Evolutionary conservation across 2,329 filamentous ascomycete species (phyloP), one percentile per base, ranked within the genome.

Genomic region (Aspergillus udagawae): DNA sequence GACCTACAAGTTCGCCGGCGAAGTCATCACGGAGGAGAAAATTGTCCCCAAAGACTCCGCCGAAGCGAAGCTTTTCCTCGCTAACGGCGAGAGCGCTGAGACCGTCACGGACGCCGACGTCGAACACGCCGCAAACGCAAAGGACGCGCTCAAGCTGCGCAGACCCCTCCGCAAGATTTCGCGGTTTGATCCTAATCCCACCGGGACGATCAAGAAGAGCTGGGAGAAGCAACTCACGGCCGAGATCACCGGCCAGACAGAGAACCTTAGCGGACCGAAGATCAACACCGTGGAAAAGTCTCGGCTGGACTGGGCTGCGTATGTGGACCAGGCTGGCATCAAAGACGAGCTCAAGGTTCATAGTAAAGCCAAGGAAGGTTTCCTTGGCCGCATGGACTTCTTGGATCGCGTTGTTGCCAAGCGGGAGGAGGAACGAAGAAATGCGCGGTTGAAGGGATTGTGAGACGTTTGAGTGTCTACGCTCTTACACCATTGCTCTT

Each of bases 231-330:
- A 74, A 41, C 54, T 74, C 57, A 53, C 62, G 23, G 54, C 65
- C 0, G 66, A 63, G 50, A 55, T 55, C 27, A 54, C 58, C 6
- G 64, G 64, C 7, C 63, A 65, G 41, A 68, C 67, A 58, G 63
- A 69, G 57, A 66, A 67, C 29, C 60, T 76, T 67, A 64, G 80
- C 73, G 74, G 81, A 65, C 81, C 82, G 57, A 87, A 86, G 66
- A 80, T 88, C 73, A 87, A 86, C 62, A 86, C 85, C 0, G 83
- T 88, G 51, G 84, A 86, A 71, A 88, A 87, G 71, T 86, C 82
- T 29, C 80, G 84, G 53, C 74, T 87, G 65, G 85, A 88, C 64
- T 88, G 85, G 85, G 84, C 83, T 21, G 79, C 80, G 10, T 86
- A 85, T 65, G 85, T 88, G 44, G 83, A 86, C 66, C 74, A 82